Conservation (phyloP, 768 basidiomycete genomes). For the Phylloporus rhodoxanthus region DNA sequence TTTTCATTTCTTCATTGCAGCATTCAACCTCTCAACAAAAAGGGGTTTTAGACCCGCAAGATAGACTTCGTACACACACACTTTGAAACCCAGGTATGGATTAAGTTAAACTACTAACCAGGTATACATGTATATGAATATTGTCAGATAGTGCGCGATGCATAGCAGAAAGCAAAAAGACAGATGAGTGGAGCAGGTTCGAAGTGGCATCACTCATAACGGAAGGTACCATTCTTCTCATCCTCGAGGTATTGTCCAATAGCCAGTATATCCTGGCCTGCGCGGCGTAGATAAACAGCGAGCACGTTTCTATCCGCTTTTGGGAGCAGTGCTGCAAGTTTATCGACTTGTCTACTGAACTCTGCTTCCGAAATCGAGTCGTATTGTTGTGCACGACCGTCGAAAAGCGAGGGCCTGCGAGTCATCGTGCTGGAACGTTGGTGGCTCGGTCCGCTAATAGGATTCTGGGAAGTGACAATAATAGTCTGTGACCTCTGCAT, state of each 20-base stretch:
- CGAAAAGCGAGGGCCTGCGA: conserved; percentile 28
- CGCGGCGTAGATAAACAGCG: conserved; percentile 63
- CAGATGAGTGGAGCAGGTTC: not conserved
- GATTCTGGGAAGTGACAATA: conserved; percentile 35
- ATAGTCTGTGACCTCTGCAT: conserved; percentile 65
- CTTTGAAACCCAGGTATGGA: not conserved
- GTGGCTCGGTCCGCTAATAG: conserved; percentile 9
- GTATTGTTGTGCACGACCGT: conserved; percentile 13
- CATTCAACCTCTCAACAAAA: conserved; percentile 39
- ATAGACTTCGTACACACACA: conserved; percentile 7
- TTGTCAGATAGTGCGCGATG: conserved; percentile 11
- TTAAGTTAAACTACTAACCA: conserved; percentile 17
- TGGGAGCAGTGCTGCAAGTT: conserved; percentile 63
- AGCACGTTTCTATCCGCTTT: conserved; percentile 64
- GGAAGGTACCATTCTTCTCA: conserved; percentile 66
- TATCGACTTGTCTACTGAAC: conserved; percentile 65
- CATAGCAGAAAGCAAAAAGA: conserved; percentile 4
- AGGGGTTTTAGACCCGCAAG: conserved; percentile 46
- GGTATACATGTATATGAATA: conserved; percentile 20
- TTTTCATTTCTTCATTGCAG: conserved; percentile 23
- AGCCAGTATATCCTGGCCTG: conserved; percentile 79
- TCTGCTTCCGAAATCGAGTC: conserved; percentile 32
- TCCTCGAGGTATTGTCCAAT: conserved; percentile 84
- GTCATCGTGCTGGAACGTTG: conserved; percentile 30
- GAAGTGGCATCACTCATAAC: conserved; percentile 27